Conservation (phyloP, 2,329 filamentous ascomycete species). For the Exserohilum turcica region DNA sequence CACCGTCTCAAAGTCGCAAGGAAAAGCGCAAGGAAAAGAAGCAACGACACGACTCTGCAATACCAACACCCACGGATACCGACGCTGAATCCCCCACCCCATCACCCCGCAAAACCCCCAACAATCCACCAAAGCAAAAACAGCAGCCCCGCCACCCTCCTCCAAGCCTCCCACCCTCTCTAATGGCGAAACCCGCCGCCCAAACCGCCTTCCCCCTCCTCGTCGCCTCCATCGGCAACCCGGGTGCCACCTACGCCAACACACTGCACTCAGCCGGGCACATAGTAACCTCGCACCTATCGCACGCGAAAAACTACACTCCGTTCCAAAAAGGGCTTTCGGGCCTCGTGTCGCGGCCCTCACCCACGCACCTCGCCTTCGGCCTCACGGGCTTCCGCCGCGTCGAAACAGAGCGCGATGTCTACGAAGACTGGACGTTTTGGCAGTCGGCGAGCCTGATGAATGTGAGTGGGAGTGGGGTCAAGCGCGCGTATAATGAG, state of each 20-base stretch:
- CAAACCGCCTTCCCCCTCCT: conserved; percentile 61
- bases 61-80: conserved; percentile 26
- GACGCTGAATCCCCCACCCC: conserved; percentile 19
- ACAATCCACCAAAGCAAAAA: conserved; percentile 20
- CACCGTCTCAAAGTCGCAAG: conserved; percentile 24
- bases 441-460: conserved; percentile 79
- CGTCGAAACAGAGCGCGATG: conserved; percentile 7
- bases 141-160: neutral
- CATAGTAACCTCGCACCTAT: conserved; percentile 64
- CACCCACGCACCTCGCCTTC: conserved; percentile 43
- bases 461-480: conserved; percentile 80
- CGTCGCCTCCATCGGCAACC: conserved; percentile 87
- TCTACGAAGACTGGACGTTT: conserved; percentile 61
- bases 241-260: conserved; percentile 66
- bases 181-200: conserved; percentile 32
- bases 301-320: conserved; percentile 31
- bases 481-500: conserved; percentile 69
- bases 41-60: conserved; percentile 12
- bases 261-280: conserved; percentile 91
- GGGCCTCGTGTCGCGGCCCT: conserved; percentile 37
- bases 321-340: conserved; percentile 38
- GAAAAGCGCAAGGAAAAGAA: conserved; percentile 32
- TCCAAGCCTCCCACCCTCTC: conserved; percentile 2
- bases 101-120: conserved; percentile 17
- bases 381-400: conserved; percentile 48